Evolutionary conservation across 257 asterid species (phyloP), one percentile per base, ranked within the genome.

Genomic region (Datura wrightii): DNA sequence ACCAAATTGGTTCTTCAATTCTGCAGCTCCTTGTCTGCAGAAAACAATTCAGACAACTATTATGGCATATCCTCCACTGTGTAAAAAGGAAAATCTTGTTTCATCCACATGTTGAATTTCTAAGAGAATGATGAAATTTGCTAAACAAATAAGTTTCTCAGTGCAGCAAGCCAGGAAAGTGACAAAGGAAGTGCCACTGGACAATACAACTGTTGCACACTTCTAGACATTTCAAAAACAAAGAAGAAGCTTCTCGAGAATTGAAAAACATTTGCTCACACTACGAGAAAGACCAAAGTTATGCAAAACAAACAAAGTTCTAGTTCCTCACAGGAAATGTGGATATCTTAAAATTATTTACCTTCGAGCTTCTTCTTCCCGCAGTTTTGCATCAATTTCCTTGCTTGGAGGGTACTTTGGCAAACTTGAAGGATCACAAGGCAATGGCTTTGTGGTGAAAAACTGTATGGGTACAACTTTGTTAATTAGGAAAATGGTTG

Each of bases 341-440:
- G 72, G 3, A 60, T 16, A 81, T 58, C 76, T 63, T 50, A 31
- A 19, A 53, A 85, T 79, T 41, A 88, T 85, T 10, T 58, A 95
- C 99, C 94, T 92, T 91, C 93, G 91, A 83, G 94, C 91, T 86
- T 94, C 98, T 85, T 94, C 97, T 84, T 96, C 97, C 55, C 99
- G 91, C 89, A 91, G 78, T 88, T 96, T 96, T n/a, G 97, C 99
- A 90, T 96, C 99, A 16, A 96, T 93, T 90, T 96, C 99, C 91
- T 96, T 96, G 94, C 96, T 96, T 67, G 99, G 99, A 74, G 97
- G 99, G 89, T 96, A 94, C 86, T 89, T 91, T 31, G 98, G 98
- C 87, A 96, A 91, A 88, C 91, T 89, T 83, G 94, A 93, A 36
- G 99, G 99, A 87, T 92, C 94, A 72, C 99, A 93, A 50, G 99